Percentiles rank a stretch among this genome's conserved stretches.
Conservation (phyloP, 2,329 filamentous ascomycete species). For the Colletotrichum karsti region DNA sequence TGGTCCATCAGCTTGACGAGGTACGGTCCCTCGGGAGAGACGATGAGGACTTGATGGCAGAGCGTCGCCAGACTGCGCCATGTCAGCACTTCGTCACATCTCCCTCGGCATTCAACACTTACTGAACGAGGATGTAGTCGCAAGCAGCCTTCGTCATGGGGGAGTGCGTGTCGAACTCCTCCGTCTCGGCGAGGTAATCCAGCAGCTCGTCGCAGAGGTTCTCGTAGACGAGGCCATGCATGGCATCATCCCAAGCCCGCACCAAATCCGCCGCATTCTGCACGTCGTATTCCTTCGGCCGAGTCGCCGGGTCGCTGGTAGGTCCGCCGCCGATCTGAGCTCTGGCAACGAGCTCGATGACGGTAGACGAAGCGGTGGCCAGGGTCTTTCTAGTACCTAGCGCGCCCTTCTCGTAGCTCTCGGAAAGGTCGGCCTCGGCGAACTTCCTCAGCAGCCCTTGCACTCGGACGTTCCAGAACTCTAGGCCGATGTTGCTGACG, state of each 20-base stretch:
- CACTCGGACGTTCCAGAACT: conserved; percentile 73
- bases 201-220: conserved; percentile 72
- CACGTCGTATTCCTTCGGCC: conserved; percentile 60
- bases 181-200: conserved; percentile 65
- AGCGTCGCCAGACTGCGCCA: conserved; percentile 72
- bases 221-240: conserved; percentile 74
- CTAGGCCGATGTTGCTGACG: conserved; percentile 66
- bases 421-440: conserved; percentile 74
- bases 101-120: conserved; percentile 38
- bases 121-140: conserved; percentile 77
- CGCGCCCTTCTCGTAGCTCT: conserved; percentile 83
- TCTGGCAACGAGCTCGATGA: conserved; percentile 75
- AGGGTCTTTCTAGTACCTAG: conserved; percentile 79
- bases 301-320: conserved; percentile 24
- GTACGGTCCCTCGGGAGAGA: conserved; percentile 80
- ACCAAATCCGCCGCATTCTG: conserved; percentile 67
- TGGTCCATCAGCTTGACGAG: conserved; percentile 76
- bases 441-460: conserved; percentile 69
- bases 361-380: conserved; percentile 73
- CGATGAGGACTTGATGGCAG: conserved; percentile 76
- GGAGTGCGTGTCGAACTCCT: conserved; percentile 71
- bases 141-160: conserved; percentile 69
- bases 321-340: conserved; percentile 71
- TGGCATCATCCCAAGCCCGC: conserved; percentile 72
- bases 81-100: neutral